A percentile compares a stretch with the other conserved stretches of the same genome.
Conservation (phyloP, 164 flowering plant species). For the Vitis vinifera region ASM3070453v1 NC_081818.1:25366001-25366500, state of each 20-base stretch:
- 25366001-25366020: too few relatives aligned
- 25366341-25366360: slow-evolving; percentile 70
- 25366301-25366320: slow-evolving; percentile 74
- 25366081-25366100: too few relatives aligned
- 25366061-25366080: too few relatives aligned
- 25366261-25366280: slow-evolving; percentile 64
- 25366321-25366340: slow-evolving; percentile 70
- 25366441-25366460: slow-evolving; percentile 53
- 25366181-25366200: too few relatives aligned
- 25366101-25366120: too few relatives aligned
- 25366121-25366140: too few relatives aligned
- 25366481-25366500: neutral
- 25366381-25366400: slow-evolving; percentile 89
- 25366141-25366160: too few relatives aligned
- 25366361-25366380: slow-evolving; percentile 79
- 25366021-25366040: too few relatives aligned
- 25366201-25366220: slow-evolving; percentile 57
- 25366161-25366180: too few relatives aligned
- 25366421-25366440: slow-evolving; percentile 74
- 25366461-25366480: neutral
- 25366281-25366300: slow-evolving; percentile 78
- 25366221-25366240: slow-evolving; percentile 53
- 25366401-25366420: slow-evolving; percentile 80
- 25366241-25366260: slow-evolving; percentile 73
- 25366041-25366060: too few relatives aligned